Base-by-base conservation (phyloP, 2,329 filamentous ascomycete species). In the Huntiella bhutanensis region DNA sequence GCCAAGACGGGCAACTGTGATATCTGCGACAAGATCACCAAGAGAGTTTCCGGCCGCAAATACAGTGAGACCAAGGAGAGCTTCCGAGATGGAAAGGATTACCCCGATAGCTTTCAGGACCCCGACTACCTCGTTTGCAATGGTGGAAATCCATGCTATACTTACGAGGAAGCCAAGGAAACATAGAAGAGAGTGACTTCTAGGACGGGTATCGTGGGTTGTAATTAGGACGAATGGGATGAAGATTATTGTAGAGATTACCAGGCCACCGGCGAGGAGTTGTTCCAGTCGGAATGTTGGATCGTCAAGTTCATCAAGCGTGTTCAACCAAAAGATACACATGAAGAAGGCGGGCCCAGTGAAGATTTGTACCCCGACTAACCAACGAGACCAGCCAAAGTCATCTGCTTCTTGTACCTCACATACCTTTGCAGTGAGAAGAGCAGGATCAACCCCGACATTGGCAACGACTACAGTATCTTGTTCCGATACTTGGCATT, bases 21-120 rank as follows among this genome's bases (percentile, higher is more conserved):
- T 82, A 58, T 98, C 82, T 12, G 91, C 88, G 7, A 98, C 85
- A 12, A 98, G 69, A 56, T 98, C 91, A 34, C 91, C 88, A 6
- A 96, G 70, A 6, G 84, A 93, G 62, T 98, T 98, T 22, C 91
- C 91, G 33, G 95, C 85, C 2, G 91, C 91, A 59, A 98, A 98
- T 46, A 98, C 80, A 12, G 91, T 98, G 44, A 98, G 71, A 1
- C 91, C 91, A 8, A 98, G 71, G 52, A 98, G 84, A 3, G 91
- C 91, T 61, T 98, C 91, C 12, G 82, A 91, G 58, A 98, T 98
- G 56, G 82, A 80, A 47, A 94, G 66, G 43, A 98, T 84, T 28
- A 96, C 82, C 6, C 91, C 91, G 42, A 96, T 68, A 1, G 91
- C 82, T 63, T 98, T 96, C 52, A 98, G 71, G 4, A 95, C 82